Base-by-base conservation (phyloP, 1,139 yeast genomes). In the Sugiyamaella sp. region DNA sequence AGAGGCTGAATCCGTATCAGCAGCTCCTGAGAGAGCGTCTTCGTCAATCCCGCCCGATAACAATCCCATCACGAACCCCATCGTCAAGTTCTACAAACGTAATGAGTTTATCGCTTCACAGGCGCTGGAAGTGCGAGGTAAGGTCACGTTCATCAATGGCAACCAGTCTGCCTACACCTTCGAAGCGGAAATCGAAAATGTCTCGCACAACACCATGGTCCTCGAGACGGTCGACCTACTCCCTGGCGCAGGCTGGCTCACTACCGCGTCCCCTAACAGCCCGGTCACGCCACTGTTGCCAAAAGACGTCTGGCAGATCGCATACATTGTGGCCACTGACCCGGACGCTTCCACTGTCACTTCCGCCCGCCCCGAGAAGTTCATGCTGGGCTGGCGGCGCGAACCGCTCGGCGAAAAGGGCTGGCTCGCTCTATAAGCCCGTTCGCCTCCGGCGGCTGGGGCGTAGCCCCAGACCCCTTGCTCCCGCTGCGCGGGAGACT, bases 331-430 rank as follows among this genome's bases (percentile, higher is more conserved):
- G n/a, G 22, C 55, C 12, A 50, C 52, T 1, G 60, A 58, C 21
- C 43, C 53, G 1, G 56, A 49, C 8, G 57, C 52, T 8, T 54
- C 35, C 4, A 8, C 41, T 51, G 22, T 40, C 17, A 32, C 50
- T 47, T 25, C 63, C 1, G 57, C 54, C 6, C 60, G 64, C 12
- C 51, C 58, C 40, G 59, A 62, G 33, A 60, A 61, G 46, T 57
- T 71, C 38, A 61, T 64, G 3, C 57, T 71, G 10, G 64, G 67
- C 32, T 71, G 74, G 74, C 60, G 73, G 1, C 62, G 74, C 20
- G 72, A 70, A 47, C 71, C 71, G 8, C 53, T 71, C 46, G 74
- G 74, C 1, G 69, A 68, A 46, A 60, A 63, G 52, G 74, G 74
- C 1, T 69, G 71, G 67, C 59, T 69, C 51, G 67, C 69, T 19